Base-by-base conservation (phyloP, 73 alveolate species). In the Blepharisma japonicum region DNA sequence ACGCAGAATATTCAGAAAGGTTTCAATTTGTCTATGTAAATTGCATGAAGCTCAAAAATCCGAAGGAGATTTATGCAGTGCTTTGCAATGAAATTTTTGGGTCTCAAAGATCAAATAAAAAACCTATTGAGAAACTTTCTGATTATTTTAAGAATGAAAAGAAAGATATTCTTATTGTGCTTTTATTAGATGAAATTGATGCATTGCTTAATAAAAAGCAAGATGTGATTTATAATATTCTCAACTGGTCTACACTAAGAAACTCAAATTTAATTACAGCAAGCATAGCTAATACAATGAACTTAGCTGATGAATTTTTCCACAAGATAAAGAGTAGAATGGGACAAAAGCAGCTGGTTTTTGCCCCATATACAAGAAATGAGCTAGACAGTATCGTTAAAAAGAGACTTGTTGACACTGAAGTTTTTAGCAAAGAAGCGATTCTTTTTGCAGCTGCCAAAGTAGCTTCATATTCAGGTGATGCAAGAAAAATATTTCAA, bases 241-340 rank as follows among this genome's bases (percentile, higher is more conserved):
- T 95, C 77, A 96, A 95, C 77, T 95, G 99, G 99, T 94, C 99
- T 1, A 88, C 91, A 71, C 83, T 85, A 61, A 81, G 71, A 38
- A 71, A 83, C 25, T 95, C 99, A 5, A 80, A 90, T 55, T 78
- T 96, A 55, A 88, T 93, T 7, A 89, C 94, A 18, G 83, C 94
- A 38, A 80, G 97, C 39, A 96, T 96, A 71, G 97, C 99, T 5
- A 96, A 96, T 56, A 96, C 99, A n/a, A 92, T 94, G 95, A 98
- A 96, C 83, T 84, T 96, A 25, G 98, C 98, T 21, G 97, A 96
- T 68, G 80, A 87, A 68, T 81, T 96, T 74, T 55, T 80, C 66
- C 94, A 89, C 6, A 96, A 92, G 85, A 86, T 96, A 46, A 50
- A 80, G 71, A 85, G 96, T 67, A 86, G 99, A 84, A 90, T 96